Conservation (phyloP, 495 filamentous ascomycete species). For the Rhypophila decipiens region DNA sequence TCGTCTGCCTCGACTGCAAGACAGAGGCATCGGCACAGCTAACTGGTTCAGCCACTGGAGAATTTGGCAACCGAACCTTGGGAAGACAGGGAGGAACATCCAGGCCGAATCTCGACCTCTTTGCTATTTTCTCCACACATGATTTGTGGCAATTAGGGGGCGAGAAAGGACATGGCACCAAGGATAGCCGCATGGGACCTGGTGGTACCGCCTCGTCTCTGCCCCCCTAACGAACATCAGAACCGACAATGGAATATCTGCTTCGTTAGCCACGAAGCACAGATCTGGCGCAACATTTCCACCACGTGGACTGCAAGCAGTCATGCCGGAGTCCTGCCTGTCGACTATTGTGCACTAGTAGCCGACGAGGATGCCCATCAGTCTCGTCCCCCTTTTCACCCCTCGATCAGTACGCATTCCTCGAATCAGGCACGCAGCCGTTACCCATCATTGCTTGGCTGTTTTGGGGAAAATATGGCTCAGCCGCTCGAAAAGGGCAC, state of each 20-base stretch:
- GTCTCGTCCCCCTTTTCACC: background rate
- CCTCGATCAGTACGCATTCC: too few relatives aligned
- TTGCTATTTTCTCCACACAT: background rate
- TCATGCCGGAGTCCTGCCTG: conserved; percentile 15
- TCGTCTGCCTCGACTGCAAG: too few relatives aligned
- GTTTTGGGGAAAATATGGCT: too few relatives aligned
- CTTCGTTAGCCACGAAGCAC: background rate
- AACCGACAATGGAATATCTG: too few relatives aligned
- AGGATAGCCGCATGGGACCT: conserved; percentile 8
- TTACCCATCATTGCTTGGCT: too few relatives aligned
- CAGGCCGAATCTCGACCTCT: background rate
- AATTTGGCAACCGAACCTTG: background rate
- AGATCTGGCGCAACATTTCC: conserved; percentile 15
- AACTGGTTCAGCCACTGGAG: too few relatives aligned
- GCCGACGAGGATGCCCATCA: background rate
- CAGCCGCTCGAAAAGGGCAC: too few relatives aligned
- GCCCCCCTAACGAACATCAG: too few relatives aligned
- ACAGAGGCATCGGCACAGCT: too few relatives aligned
- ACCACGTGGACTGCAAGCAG: conserved; percentile 17
- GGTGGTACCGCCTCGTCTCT: background rate
- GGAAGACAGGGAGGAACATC: background rate
- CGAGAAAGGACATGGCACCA: too few relatives aligned
- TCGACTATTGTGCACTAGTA: conserved; percentile 8
- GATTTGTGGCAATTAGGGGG: too few relatives aligned
- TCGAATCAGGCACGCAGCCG: too few relatives aligned